Evolutionary conservation across 2,329 filamentous ascomycete species (phyloP).

Genomic region (Ophiocordyceps sinensis): DNA sequence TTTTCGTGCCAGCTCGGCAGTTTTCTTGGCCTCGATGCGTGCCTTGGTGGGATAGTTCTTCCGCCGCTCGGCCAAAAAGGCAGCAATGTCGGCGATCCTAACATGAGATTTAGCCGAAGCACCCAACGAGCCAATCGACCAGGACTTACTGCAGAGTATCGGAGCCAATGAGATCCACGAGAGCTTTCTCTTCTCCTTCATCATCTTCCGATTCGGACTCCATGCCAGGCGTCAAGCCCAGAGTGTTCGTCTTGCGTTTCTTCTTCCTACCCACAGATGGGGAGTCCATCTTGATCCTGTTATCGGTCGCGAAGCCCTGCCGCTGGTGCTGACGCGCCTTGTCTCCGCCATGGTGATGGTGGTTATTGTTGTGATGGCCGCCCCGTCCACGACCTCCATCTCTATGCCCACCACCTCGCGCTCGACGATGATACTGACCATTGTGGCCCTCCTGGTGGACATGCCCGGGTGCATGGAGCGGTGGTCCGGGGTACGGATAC

Average conservation of each 20-base stretch:
- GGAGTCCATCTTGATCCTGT: constrained; percentile 20
- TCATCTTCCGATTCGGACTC: constrained; percentile 52
- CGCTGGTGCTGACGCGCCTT: constrained; percentile 20
- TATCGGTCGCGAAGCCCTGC: constrained; percentile 6
- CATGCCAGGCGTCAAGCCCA: constrained; percentile 56
- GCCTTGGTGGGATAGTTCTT: constrained; percentile 68
- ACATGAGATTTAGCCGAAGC: neutral
- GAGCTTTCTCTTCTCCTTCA: constrained; percentile 56
- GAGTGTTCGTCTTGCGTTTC: constrained; percentile 56
- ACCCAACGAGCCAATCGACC: neutral
- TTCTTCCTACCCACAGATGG: constrained; percentile 47
- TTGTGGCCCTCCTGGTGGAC: constrained; percentile 14
- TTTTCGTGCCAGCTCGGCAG: constrained; percentile 26
- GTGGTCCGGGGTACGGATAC: constrained; percentile 25
- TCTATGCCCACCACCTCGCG: constrained; percentile 19
- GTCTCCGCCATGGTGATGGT: constrained; percentile 25
- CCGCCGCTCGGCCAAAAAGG: constrained; percentile 69
- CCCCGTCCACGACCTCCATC: constrained; percentile 28
- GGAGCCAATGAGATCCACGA: constrained; percentile 37
- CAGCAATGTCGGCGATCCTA: constrained; percentile 54
- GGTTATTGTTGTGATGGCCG: constrained; percentile 6
- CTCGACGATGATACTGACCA: constrained; percentile 18
- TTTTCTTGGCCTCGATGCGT: constrained; percentile 49
- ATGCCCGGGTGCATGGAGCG: constrained; percentile 19
- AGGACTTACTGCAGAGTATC: constrained; percentile 38